Conservation (phyloP, 148 eudicot species). For the Chenopodium album region DNA sequence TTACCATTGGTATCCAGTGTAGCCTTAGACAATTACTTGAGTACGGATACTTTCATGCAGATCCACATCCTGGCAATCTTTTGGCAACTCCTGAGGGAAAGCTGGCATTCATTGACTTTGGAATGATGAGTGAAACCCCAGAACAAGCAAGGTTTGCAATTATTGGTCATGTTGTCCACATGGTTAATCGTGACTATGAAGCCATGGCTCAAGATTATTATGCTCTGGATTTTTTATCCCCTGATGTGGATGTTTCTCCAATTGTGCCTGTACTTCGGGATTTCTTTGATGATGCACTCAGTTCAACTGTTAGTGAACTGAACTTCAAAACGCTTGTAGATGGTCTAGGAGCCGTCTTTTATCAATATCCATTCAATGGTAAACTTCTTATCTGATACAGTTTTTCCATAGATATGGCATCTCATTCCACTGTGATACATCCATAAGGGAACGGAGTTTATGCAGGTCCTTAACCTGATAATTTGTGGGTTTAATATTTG, state of each 20-base stretch:
- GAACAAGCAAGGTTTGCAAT: conserved; percentile 96
- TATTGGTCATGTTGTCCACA: conserved; percentile 98
- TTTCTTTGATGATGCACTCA: conserved; percentile 96
- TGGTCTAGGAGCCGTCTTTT: conserved; percentile 92
- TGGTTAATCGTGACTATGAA: conserved; percentile 99
- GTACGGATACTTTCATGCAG: conserved; percentile 98
- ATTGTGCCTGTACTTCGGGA: conserved; percentile 83
- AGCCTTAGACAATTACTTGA: conserved; percentile 97
- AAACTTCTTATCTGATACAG: conserved; percentile 23
- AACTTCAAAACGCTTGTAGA: conserved; percentile 95
- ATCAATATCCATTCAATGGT: conserved; percentile 95
- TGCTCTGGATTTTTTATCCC: conserved; percentile 81
- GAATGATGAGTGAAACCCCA: conserved; percentile 99
- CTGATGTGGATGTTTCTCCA: conserved; percentile 93
- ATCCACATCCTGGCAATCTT: conserved; percentile 99
- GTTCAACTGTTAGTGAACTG: conserved; percentile 92
- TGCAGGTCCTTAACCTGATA: neutral
- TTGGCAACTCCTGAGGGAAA: conserved; percentile 99
- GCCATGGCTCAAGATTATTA: conserved; percentile 99
- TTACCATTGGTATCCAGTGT: conserved; percentile 92
- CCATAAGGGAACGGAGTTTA: neutral
- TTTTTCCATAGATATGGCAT: too few species aligned
- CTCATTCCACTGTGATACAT: neutral
- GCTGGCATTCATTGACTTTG: conserved; percentile 98
- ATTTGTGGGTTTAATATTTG: neutral